These are phyloP conservation scores for Onygena corvina DNA, from an alignment of 2,329 filamentous ascomycete genomes.

Conservation along the genomic window DNA sequence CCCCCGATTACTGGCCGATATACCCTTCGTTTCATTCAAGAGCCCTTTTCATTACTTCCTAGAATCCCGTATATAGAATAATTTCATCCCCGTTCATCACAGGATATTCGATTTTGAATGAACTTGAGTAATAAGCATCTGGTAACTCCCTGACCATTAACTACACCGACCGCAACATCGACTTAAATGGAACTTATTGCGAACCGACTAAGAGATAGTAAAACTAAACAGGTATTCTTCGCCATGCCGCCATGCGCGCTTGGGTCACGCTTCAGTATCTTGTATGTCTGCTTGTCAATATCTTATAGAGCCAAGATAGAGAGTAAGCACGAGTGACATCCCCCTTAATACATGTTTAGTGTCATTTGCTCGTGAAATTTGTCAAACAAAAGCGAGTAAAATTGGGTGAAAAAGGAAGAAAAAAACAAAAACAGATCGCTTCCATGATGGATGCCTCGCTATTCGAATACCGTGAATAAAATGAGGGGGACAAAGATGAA, in stretches of 20 bases:
- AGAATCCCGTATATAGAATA: neutral
- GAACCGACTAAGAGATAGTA: neutral
- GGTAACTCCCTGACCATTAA: neutral
- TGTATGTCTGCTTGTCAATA: neutral
- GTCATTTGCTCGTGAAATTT: neutral
- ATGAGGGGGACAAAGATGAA: neutral
- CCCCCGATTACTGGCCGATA: too few relatives aligned
- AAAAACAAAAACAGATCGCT: slow-evolving; percentile 4
- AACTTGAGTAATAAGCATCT: too few relatives aligned
- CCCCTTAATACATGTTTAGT: slow-evolving; percentile 3
- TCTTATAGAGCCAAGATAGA: neutral
- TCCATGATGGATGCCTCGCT: neutral
- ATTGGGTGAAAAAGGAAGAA: neutral
- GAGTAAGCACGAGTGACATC: slow-evolving; percentile 1
- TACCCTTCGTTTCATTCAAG: neutral
- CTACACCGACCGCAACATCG: neutral
- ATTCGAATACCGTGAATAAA: slow-evolving; percentile 1
- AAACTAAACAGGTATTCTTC: neutral
- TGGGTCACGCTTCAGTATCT: neutral
- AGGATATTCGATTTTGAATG: too few relatives aligned
- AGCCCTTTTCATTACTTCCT: neutral
- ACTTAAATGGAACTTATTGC: neutral
- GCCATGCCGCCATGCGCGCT: neutral
- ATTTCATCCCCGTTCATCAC: neutral
- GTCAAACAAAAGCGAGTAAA: neutral